Base-by-base conservation (phyloP, 2,329 filamentous ascomycete genomes). In the Xylariaceae sp. region DNA sequence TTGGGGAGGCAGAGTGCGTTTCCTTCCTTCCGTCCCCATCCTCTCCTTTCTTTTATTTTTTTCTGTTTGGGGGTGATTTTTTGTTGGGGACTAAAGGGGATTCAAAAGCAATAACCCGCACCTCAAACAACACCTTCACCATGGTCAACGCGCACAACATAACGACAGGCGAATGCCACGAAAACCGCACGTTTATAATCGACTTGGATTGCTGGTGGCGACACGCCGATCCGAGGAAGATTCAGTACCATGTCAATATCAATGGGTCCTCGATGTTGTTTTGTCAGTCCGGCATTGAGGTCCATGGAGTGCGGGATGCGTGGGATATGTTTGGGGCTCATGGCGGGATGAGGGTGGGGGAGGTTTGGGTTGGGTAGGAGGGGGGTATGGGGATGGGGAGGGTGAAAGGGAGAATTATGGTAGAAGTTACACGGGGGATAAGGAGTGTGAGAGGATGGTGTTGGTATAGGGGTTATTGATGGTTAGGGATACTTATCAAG, bases 221-320 rank as follows among this genome's bases (percentile, higher is more conserved):
- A 0, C 53, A 53, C 11, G 23, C 53, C 1, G 53, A 61, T 23
- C 23, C 53, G 5, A 10, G 18, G 3, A n/a, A 56, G 0, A 7
- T 8, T 5, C 35, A 53, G 53, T 54, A 56, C 17, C 50, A 61
- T 10, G 37, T 61, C 6, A 56, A 23, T 30, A 23, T 59, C 45
- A 61, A 61, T 23, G 59, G 53, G 10, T 61, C 59, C 1, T 59
- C 59, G 15, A 61, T 61, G 53, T 59, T 61, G 30, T 61, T 61
- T 47, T 59, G 15, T 44, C 50, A 59, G 56, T 54, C 59, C 13
- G 50, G 59, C 10, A 47, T 56, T 10, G 37, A 53, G 5, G 13
- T 56, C 4, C 11, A 50, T 11, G 35, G 37, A 1, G 53, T 56
- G 0, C 6, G n/a, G 1, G 10, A 48, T n/a, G 15, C 15, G 3